Conservation (phyloP, 1,284 basidiomycete genomes). For the Singerocomus inundabilis region DNA sequence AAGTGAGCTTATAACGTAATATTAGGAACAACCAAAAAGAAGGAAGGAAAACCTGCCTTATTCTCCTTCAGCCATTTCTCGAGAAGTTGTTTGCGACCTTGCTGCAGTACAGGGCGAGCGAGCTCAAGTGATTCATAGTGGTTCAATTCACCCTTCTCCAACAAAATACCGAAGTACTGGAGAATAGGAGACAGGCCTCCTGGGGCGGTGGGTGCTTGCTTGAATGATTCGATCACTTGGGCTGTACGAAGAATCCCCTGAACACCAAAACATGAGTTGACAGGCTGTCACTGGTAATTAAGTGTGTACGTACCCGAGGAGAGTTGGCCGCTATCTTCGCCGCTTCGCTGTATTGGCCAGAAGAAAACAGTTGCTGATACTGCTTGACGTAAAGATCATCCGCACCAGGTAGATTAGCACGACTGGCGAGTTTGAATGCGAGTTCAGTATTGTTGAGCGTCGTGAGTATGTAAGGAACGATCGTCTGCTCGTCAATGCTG, state of each 20-base stretch:
- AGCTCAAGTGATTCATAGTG: constrained; percentile 96
- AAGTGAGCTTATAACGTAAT: constrained; percentile 70
- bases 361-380: constrained; percentile 91
- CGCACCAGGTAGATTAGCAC: constrained; percentile 96
- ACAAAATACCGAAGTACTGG: constrained; percentile 96
- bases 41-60: constrained; percentile 58
- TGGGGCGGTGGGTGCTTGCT: constrained; percentile 87
- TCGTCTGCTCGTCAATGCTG: constrained; percentile 93
- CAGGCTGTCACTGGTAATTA: background rate
- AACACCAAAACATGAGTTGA: constrained; percentile 27
- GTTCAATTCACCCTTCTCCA: constrained; percentile 98
- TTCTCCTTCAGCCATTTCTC: constrained; percentile 99
- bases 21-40: constrained; percentile 11
- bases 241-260: constrained; percentile 94
- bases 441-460: constrained; percentile 98
- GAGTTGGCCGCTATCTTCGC: constrained; percentile 99
- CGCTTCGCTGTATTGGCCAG: constrained; percentile 92
- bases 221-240: constrained; percentile 98
- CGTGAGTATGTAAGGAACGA: constrained; percentile 93
- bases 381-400: constrained; percentile 97
- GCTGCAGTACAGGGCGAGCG: constrained; percentile 92
- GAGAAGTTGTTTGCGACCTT: constrained; percentile 95
- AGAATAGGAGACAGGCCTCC: constrained; percentile 95
- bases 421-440: constrained; percentile 96
- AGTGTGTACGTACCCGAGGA: constrained; percentile 59